Percentiles rank a stretch among this genome's conserved stretches.
phyloP scores from a whole-genome alignment of 2,329 filamentous ascomycete species.

The Botrytis fragariae region DNA sequence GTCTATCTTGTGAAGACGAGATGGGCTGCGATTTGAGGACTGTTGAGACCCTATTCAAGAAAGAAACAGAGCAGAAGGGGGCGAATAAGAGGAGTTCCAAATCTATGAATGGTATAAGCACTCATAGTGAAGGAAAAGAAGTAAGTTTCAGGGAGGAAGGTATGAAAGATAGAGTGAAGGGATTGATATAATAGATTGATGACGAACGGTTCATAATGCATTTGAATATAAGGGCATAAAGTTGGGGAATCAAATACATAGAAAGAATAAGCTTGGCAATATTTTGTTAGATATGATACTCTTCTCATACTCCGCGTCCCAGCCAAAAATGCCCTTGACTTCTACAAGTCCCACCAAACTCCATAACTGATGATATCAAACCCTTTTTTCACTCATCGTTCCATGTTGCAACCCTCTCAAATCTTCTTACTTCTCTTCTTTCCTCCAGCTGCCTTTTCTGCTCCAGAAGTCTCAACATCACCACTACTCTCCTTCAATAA shows the following conservation, averaged over 20 bases:
- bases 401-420: constrained; percentile 4
- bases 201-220: neutral
- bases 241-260: neutral
- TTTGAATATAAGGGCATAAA: neutral
- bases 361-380: constrained; percentile 1
- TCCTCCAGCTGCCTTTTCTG: constrained; percentile 22
- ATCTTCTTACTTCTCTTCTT: constrained; percentile 38
- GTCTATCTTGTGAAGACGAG: neutral
- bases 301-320: neutral
- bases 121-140: neutral
- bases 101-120: neutral
- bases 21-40: neutral
- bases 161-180: neutral
- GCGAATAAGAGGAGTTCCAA: neutral
- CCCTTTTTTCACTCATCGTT: neutral
- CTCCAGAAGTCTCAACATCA: constrained; percentile 20
- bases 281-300: neutral
- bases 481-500: constrained; percentile 35
- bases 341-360: constrained; percentile 1
- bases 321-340: neutral
- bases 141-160: neutral
- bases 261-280: neutral
- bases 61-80: neutral
- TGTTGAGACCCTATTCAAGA: neutral
- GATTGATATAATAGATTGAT: neutral